Base-by-base conservation (phyloP, 2,329 filamentous ascomycete genomes). In the Basipetospora sp. region DNA sequence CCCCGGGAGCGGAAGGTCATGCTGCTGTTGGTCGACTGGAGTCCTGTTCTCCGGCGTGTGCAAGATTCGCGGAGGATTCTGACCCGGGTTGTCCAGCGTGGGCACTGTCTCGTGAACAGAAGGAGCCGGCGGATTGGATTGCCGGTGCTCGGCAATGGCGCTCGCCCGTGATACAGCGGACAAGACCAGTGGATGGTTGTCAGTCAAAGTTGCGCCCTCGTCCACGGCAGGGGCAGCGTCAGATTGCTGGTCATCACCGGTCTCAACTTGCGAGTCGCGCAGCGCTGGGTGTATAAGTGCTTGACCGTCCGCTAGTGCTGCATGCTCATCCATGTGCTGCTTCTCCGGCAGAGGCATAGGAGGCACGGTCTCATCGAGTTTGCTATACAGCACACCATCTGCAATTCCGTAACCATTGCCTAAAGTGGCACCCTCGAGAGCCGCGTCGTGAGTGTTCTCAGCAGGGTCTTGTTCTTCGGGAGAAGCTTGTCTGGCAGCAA, bases 341-440 rank as follows among this genome's bases (percentile, higher is more conserved):
- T 25, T 11, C 22, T 6, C 11, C 22, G 22, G 22, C 22, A 25
- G 22, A 11, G 6, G 22, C 6, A 25, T 11, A 25, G 22, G 22
- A 6, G 22, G 22, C 22, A 25, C 22, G 6, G 22, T 25, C 22
- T 6, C 11, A 11, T 11, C 22, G 11, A 25, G 22, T 25, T 28
- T 13, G 10, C 20, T 9, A 25, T 29, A 5, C n/a, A n/a, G n/a
- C n/a, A n/a, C n/a, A n/a, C n/a, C n/a, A n/a, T 39, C 36, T 5
- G 36, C 28, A 2, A 11, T 26, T 14, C 14, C 25, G 14, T 16
- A 19, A 16, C 31, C 36, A 27, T 39, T 39, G 4, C 36, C 36
- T 10, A 39, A 11, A 4, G 36, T 39, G 22, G 31, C 28, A 2
- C 36, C 36, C 5, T 39, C 36, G 22, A 39, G 22, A n/a, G 36